These are phyloP conservation scores for Alternaria panax DNA, from an alignment of 2,329 filamentous ascomycete species.

Conservation along the genomic window DNA sequence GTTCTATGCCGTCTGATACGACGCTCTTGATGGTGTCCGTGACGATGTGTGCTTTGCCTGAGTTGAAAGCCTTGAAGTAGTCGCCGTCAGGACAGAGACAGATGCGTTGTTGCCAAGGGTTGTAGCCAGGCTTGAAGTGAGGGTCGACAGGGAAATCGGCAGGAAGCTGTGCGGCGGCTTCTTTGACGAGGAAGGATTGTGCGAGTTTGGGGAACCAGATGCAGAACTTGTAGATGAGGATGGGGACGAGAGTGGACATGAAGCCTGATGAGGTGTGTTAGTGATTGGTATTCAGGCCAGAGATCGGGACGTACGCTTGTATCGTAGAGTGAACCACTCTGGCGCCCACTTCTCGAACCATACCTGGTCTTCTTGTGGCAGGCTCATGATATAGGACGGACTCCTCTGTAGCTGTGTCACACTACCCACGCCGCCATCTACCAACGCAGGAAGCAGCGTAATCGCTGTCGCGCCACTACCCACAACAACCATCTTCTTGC, in stretches of 20 bases:
- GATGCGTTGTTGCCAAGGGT: slow-evolving; percentile 73
- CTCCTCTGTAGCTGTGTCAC: slow-evolving; percentile 85
- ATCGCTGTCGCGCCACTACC: slow-evolving; percentile 82
- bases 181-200: slow-evolving; percentile 53
- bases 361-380: slow-evolving; percentile 54
- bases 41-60: slow-evolving; percentile 61
- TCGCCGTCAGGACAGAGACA: slow-evolving; percentile 72
- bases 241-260: slow-evolving; percentile 59
- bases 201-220: slow-evolving; percentile 61
- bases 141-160: slow-evolving; percentile 50
- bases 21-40: slow-evolving; percentile 64
- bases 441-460: slow-evolving; percentile 75
- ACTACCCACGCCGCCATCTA: slow-evolving; percentile 65
- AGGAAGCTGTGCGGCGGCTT: slow-evolving; percentile 62
- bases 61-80: slow-evolving; percentile 62
- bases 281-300: neutral
- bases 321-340: slow-evolving; percentile 53
- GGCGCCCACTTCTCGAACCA: slow-evolving; percentile 54
- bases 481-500: slow-evolving; percentile 75
- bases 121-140: slow-evolving; percentile 58
- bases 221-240: slow-evolving; percentile 60
- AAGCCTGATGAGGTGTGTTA: slow-evolving; percentile 36
- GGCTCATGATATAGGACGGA: slow-evolving; percentile 67
- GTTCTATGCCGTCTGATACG: slow-evolving; percentile 57
- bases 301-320: slow-evolving; percentile 52